Evolutionary conservation across 768 basidiomycete genomes (phyloP).

Genomic region (Suillus subalutaceus): DNA sequence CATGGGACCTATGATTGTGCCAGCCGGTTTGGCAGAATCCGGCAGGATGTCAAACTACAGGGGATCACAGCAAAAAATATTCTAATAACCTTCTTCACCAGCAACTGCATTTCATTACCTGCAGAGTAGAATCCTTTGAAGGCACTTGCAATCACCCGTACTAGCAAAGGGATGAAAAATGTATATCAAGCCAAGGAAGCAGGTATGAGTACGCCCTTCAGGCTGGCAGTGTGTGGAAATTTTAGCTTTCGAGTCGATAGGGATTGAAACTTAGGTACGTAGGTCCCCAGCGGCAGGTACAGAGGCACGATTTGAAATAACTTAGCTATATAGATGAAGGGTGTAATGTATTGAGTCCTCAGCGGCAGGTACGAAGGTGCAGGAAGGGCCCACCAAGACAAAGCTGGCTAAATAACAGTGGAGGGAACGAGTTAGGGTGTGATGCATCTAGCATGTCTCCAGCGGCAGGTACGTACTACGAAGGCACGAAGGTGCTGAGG

Average conservation of each 20-base stretch:
- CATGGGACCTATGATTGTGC: no score
- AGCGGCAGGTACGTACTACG: background rate
- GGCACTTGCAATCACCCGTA: no score
- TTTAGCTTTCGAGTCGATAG: background rate
- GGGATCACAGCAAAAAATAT: no score
- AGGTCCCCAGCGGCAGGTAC: background rate
- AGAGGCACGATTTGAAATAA: no score
- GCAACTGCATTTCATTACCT: no score
- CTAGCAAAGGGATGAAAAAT: background rate
- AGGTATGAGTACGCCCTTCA: background rate
- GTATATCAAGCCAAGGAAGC: background rate
- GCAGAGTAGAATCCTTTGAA: no score
- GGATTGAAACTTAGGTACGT: background rate
- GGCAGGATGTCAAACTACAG: no score
- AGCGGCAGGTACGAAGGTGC: background rate
- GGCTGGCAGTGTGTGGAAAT: background rate
- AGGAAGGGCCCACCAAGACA: background rate
- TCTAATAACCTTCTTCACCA: no score
- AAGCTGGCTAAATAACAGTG: background rate
- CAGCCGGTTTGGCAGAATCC: no score
- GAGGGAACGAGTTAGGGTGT: background rate
- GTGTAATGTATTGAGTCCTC: background rate
- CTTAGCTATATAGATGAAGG: background rate
- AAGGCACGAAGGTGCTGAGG: background rate
- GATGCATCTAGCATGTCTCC: background rate